Evolutionary conservation across 2,329 filamentous ascomycete species (phyloP).

Genomic region (Chrysoporthe austroafricana): DNA sequence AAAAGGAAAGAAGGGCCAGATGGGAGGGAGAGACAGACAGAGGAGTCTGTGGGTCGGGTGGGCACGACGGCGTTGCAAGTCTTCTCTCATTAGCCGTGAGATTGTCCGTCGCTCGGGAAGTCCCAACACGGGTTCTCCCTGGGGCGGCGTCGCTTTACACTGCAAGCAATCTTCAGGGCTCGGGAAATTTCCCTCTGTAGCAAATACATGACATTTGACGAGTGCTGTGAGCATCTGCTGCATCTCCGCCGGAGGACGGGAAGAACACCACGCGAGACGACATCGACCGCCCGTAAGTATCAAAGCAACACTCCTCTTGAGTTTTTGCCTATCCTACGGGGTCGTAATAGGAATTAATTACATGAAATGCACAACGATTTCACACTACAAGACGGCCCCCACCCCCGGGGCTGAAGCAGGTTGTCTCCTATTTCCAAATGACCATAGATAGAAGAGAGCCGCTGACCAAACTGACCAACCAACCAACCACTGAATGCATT

Average conservation of each 20-base stretch:
- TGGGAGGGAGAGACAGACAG: neutral
- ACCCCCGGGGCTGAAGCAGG: neutral
- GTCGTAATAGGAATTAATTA: constrained; percentile 18
- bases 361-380: neutral
- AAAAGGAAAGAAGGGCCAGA: neutral
- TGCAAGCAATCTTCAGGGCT: neutral
- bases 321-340: constrained; percentile 14
- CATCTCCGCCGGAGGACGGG: neutral
- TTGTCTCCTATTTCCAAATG: neutral
- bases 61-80: constrained; percentile 14
- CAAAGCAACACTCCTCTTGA: neutral
- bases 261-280: neutral
- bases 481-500: constrained; percentile 10
- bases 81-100: constrained; percentile 9
- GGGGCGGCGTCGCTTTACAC: neutral
- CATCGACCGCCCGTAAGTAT: neutral
- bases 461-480: neutral
- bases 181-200: constrained; percentile 6
- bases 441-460: neutral
- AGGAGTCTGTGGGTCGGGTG: neutral
- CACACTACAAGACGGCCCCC: constrained; percentile 7
- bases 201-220: constrained; percentile 10
- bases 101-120: neutral
- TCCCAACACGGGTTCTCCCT: neutral
- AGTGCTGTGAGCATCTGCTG: neutral